A percentile compares a stretch with the other conserved stretches of the same genome.
phyloP scores from a whole-genome alignment of 1,284 basidiomycete genomes.

The Fomitopsis betulina region DNA sequence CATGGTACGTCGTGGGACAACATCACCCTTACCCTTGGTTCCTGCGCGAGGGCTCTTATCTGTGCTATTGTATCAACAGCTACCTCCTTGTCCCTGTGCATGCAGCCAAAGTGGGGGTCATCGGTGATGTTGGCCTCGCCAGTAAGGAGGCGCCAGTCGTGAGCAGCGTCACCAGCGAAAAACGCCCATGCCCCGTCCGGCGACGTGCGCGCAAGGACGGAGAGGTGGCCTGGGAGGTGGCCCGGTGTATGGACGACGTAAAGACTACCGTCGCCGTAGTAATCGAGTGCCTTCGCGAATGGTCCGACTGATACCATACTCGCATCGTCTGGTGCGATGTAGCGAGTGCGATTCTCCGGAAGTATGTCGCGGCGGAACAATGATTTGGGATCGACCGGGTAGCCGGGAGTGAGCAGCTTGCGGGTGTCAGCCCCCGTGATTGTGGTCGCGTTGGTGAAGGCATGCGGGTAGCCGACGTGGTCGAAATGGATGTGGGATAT shows the following conservation, averaged over 20 bases:
- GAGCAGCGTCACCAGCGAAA: slow-evolving; percentile 51
- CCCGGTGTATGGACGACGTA: slow-evolving; percentile 55
- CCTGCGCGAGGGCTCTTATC: slow-evolving; percentile 34
- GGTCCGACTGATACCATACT: slow-evolving; percentile 34
- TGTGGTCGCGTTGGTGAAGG: slow-evolving; percentile 45
- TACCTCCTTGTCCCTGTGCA: slow-evolving; percentile 37
- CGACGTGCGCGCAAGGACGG: slow-evolving; percentile 50
- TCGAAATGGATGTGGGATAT: slow-evolving; percentile 48
- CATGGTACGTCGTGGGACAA: slow-evolving; percentile 50
- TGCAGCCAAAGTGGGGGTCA: slow-evolving; percentile 28
- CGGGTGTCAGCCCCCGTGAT: slow-evolving; percentile 37
- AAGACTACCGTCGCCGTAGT: slow-evolving; percentile 51
- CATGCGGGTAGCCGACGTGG: slow-evolving; percentile 39
- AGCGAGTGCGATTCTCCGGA: slow-evolving; percentile 38
- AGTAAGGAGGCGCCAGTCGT: slow-evolving; percentile 47
- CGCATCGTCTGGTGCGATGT: slow-evolving; percentile 6
- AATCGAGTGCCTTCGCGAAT: slow-evolving; percentile 48
- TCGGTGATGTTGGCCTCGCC: slow-evolving; percentile 39
- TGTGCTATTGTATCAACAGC: slow-evolving; percentile 39
- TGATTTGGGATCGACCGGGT: slow-evolving; percentile 36
- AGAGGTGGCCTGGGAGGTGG: slow-evolving; percentile 50
- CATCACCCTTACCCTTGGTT: slow-evolving; percentile 40
- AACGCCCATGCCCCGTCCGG: slow-evolving; percentile 52
- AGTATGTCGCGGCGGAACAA: slow-evolving; percentile 33
- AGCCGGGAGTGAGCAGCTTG: slow-evolving; percentile 32